These are phyloP conservation scores for Fermentozyma sake DNA, from an alignment of 1,139 yeast species.

Conservation along the genomic window DNA sequence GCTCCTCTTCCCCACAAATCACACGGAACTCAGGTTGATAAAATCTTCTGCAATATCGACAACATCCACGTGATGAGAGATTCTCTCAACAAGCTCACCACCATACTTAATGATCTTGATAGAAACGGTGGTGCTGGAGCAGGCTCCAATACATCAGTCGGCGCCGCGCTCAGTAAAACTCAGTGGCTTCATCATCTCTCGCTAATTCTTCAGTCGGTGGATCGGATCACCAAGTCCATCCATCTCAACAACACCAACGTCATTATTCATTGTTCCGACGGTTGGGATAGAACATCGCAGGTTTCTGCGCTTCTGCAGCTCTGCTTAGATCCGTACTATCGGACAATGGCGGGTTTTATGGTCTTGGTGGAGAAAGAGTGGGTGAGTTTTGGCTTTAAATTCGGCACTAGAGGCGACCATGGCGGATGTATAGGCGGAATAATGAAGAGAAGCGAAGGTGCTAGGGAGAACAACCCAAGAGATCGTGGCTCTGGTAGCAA, in stretches of 20 bases:
- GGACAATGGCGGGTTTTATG: conserved; percentile 86
- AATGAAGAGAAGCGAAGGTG: conserved; percentile 13
- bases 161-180: conserved; percentile 51
- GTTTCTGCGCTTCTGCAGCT: conserved; percentile 79
- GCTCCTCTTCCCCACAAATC: too few species aligned
- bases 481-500: too few species aligned
- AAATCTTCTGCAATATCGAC: conserved; percentile 85
- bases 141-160: conserved; percentile 30
- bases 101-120: conserved; percentile 68
- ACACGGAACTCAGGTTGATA: conserved; percentile 35
- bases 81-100: conserved; percentile 60
- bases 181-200: conserved; percentile 78
- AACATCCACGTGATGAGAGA: conserved; percentile 95
- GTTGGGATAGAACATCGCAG: conserved; percentile 97
- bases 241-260: conserved; percentile 81
- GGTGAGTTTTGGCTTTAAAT: conserved; percentile 91
- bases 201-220: conserved; percentile 70
- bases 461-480: conserved; percentile 5
- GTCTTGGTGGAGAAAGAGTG: conserved; percentile 88
- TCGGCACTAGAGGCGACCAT: conserved; percentile 80
- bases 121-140: conserved; percentile 36
- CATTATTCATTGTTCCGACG: conserved; percentile 91
- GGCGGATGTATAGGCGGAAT: conserved; percentile 46
- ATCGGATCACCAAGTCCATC: conserved; percentile 71
- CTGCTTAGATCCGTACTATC: conserved; percentile 83